Evolutionary conservation across 371 early-diverging fungal genomes (phyloP).

Genomic region (Chytridium lagenaria): DNA sequence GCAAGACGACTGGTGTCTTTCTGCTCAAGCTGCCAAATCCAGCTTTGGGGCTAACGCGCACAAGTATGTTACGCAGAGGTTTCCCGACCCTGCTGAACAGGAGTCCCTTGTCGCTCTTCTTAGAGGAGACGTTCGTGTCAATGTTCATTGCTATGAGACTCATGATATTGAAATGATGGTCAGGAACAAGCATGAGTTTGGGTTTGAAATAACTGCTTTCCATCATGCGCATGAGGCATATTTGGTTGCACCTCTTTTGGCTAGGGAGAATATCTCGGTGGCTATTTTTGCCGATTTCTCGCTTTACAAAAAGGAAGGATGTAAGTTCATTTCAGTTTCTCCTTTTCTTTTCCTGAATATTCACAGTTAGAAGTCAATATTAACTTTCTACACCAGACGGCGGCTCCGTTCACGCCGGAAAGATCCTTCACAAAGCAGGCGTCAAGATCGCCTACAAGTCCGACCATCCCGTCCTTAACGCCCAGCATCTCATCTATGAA

Average conservation of each 20-base stretch:
- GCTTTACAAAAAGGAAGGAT: slow-evolving; percentile 81
- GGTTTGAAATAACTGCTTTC: slow-evolving; percentile 76
- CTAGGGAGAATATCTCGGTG: slow-evolving; percentile 68
- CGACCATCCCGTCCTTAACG: slow-evolving; percentile 82
- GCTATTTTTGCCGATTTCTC: slow-evolving; percentile 71
- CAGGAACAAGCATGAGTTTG: slow-evolving; percentile 75
- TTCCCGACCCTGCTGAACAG: slow-evolving; percentile 68
- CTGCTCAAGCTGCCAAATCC: slow-evolving; percentile 47
- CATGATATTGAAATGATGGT: slow-evolving; percentile 66
- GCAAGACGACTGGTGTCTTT: slow-evolving; percentile 83
- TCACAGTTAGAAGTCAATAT: too few species aligned
- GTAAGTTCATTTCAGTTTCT: too few species aligned
- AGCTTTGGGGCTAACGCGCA: slow-evolving; percentile 33
- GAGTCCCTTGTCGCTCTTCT: slow-evolving; percentile 72
- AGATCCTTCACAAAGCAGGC: slow-evolving; percentile 70
- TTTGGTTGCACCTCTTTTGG: slow-evolving; percentile 69
- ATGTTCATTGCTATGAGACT: slow-evolving; percentile 70
- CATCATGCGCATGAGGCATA: slow-evolving; percentile 86
- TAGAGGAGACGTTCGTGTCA: slow-evolving; percentile 72
- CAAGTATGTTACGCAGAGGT: slow-evolving; percentile 45
- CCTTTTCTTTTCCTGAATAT: too few species aligned
- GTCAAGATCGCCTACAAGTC: slow-evolving; percentile 81
- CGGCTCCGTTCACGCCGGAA: slow-evolving; percentile 62
- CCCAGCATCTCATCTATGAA: slow-evolving; percentile 72
- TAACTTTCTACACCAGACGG: too few species aligned